These are phyloP conservation scores for Psidium guajava DNA, from an alignment of 345 rosid species.

Conservation along the genomic window DNA sequence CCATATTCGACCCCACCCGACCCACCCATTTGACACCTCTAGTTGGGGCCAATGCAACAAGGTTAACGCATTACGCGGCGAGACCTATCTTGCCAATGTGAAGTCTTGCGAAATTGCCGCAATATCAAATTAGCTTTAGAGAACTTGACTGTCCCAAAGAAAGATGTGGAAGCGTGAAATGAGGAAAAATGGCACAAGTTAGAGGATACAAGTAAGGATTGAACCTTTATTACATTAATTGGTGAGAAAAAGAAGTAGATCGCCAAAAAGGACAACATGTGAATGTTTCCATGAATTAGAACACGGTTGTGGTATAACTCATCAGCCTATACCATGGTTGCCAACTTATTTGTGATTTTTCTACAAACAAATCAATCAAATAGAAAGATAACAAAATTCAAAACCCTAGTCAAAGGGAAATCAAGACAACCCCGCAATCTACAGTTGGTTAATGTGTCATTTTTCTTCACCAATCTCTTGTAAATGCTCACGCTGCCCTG, in stretches of 20 bases:
- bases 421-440: not conserved
- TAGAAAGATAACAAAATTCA: not conserved
- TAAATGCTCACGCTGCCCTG: not conserved
- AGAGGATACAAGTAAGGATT: not conserved
- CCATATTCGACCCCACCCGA: too few species aligned
- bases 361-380: not conserved
- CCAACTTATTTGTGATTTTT: not conserved
- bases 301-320: not conserved
- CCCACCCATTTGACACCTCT: too few species aligned
- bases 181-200: not conserved
- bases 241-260: not conserved
- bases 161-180: not conserved
- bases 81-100: not conserved
- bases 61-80: not conserved
- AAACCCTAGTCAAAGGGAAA: not conserved
- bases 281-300: not conserved
- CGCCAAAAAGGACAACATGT: not conserved
- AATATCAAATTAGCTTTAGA: not conserved
- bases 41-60: not conserved
- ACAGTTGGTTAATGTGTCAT: not conserved
- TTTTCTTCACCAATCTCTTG: not conserved
- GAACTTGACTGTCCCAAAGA: not conserved
- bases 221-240: not conserved
- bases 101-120: not conserved
- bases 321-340: not conserved